These are phyloP conservation scores for Boletus sensibilis DNA, from an alignment of 768 basidiomycete genomes.

Conservation along the genomic window DNA sequence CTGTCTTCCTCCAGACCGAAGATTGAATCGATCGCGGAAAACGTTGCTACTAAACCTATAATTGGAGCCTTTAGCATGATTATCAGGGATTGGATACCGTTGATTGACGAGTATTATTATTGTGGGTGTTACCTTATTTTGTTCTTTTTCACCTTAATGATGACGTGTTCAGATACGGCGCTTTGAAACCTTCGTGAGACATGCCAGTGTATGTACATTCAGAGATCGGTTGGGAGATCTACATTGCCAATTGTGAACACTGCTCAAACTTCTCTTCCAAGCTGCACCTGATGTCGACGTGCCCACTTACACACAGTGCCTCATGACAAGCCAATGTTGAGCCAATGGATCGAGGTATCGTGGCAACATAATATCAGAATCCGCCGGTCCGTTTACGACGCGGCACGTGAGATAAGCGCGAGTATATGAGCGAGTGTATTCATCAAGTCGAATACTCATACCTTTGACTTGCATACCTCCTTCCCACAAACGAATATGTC, in stretches of 20 bases:
- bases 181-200: constrained; percentile 33
- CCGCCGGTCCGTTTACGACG: background rate
- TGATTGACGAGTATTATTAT: constrained; percentile 90
- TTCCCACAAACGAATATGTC: background rate
- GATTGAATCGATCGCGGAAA: constrained; percentile 60
- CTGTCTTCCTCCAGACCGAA: constrained; percentile 58
- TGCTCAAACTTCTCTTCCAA: background rate
- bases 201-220: constrained; percentile 1
- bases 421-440: background rate
- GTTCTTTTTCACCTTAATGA: background rate
- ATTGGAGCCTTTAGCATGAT: constrained; percentile 69
- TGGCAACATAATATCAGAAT: background rate
- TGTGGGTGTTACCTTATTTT: constrained; percentile 48
- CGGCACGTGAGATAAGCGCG: background rate
- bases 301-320: background rate
- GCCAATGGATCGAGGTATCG: background rate
- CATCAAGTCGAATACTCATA: background rate
- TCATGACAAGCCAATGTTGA: background rate
- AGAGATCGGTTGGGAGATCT: background rate
- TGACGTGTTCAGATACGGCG: constrained; percentile 38
- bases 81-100: constrained; percentile 81
- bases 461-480: background rate
- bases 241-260: background rate
- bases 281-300: background rate
- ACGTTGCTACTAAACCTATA: constrained; percentile 55